These are phyloP conservation scores for Breynia disticha DNA, from an alignment of 441 rosid species.

Conservation along the genomic window DNA sequence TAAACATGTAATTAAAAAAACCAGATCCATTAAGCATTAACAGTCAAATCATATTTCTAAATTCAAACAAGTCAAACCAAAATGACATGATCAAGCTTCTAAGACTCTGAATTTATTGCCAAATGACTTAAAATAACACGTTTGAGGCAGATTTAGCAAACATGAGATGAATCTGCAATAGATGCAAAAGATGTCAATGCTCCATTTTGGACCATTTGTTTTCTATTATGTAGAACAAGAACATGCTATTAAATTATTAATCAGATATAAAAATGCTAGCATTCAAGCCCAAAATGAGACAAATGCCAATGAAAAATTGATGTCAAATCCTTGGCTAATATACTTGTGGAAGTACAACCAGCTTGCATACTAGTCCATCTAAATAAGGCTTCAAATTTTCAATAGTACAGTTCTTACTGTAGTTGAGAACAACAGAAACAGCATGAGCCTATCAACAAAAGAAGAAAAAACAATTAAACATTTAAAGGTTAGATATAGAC, in stretches of 20 bases:
- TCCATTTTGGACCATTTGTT: constrained; percentile 99
- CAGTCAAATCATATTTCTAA: constrained; percentile 1
- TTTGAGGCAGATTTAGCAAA: constrained; percentile 13
- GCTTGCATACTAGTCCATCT: constrained; percentile 88
- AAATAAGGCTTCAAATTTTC: constrained; percentile 80
- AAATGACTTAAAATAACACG: constrained; percentile 3
- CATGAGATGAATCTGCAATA: constrained; percentile 99
- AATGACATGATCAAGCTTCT: constrained; percentile 9
- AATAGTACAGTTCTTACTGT: constrained; percentile 96
- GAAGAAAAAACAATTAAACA: background rate
- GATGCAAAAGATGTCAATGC: constrained; percentile 99
- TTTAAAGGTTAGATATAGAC: background rate
- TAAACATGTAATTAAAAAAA: constrained; percentile 11
- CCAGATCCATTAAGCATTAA: constrained; percentile 19
- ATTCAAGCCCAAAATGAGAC: background rate
- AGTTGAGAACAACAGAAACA: constrained; percentile 96
- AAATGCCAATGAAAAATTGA: background rate
- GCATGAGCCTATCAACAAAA: constrained; percentile 77
- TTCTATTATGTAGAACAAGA: constrained; percentile 63
- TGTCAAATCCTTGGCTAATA: constrained; percentile 5
- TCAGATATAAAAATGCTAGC: background rate
- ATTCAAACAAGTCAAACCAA: constrained; percentile 4
- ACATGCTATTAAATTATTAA: constrained; percentile 8
- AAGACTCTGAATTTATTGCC: constrained; percentile 9
- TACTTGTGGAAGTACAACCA: constrained; percentile 92